Percentiles rank a stretch among this genome's conserved stretches.
Evolutionary conservation across 2,329 filamentous ascomycete species (phyloP).

Genomic region (Clonostachys rhizophaga): DNA sequence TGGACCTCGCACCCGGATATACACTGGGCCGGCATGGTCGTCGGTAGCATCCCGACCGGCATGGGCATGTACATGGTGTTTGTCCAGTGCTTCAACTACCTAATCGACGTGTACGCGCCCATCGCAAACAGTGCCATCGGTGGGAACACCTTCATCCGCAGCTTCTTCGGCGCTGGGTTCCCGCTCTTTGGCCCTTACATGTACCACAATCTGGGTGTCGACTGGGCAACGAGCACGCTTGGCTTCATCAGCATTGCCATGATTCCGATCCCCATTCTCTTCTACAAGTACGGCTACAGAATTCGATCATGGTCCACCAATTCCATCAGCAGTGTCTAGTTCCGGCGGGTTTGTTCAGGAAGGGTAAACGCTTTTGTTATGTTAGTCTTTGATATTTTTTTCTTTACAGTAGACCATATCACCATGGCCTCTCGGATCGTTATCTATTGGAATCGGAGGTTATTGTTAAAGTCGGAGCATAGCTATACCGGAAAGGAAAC

Average conservation of each 20-base stretch:
- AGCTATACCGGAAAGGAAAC: too few relatives aligned
- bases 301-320: too few relatives aligned
- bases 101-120: conserved; percentile 63
- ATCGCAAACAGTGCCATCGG: conserved; percentile 68
- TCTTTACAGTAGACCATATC: too few relatives aligned
- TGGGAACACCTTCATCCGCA: conserved; percentile 63
- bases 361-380: too few relatives aligned
- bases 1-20: conserved; percentile 49
- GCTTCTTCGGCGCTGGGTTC: conserved; percentile 62
- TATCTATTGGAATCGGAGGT: too few relatives aligned
- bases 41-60: conserved; percentile 36
- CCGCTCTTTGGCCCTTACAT: conserved; percentile 59
- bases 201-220: conserved; percentile 53
- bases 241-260: conserved; percentile 63
- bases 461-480: too few relatives aligned
- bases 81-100: conserved; percentile 53
- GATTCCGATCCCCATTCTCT: conserved; percentile 59
- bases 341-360: too few relatives aligned
- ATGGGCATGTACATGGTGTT: conserved; percentile 54
- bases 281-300: conserved; percentile 16
- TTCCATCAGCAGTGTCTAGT: too few relatives aligned
- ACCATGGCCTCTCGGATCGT: too few relatives aligned
- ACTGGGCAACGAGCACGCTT: conserved; percentile 67
- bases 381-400: too few relatives aligned
- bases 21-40: conserved; percentile 43